A percentile compares a stretch with the other conserved stretches of the same genome.
Evolutionary conservation across 2,329 filamentous ascomycete species (phyloP).

Genomic region (Fusarium sp.): DNA sequence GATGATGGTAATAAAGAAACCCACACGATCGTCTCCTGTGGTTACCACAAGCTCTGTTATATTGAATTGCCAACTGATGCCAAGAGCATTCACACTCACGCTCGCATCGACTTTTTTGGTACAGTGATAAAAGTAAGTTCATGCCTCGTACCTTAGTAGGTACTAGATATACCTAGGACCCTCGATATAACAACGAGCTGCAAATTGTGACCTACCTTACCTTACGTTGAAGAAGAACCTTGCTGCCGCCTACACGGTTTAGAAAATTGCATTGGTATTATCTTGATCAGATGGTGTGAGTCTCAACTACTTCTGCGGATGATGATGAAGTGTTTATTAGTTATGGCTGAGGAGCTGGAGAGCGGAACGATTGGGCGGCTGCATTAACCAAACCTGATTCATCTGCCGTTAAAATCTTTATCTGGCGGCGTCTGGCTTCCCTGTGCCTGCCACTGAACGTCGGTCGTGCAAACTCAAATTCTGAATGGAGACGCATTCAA

Average conservation of each 20-base stretch:
- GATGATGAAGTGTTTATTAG: not conserved
- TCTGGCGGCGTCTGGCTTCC: not conserved
- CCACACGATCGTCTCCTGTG: not conserved
- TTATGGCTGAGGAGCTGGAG: not conserved
- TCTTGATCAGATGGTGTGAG: not conserved
- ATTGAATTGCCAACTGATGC: not conserved
- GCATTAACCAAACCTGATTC: not conserved
- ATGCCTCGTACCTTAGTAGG: not conserved
- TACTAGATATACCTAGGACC: not conserved
- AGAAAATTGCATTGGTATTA: not conserved
- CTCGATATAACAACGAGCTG: not conserved
- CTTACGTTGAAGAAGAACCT: not conserved
- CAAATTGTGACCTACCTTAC: not conserved
- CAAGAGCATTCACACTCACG: not conserved
- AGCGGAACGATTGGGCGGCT: not conserved
- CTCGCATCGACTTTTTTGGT: not conserved
- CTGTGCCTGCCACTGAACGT: not conserved
- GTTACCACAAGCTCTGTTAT: slow-evolving; percentile 8
- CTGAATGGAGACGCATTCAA: not conserved
- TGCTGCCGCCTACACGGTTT: not conserved
- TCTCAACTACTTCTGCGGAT: not conserved
- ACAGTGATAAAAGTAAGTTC: not conserved
- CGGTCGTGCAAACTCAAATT: not conserved
- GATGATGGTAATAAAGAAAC: not conserved
- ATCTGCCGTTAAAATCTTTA: not conserved